Base-by-base conservation (phyloP, 495 filamentous ascomycete species). In the Trichoderma reesei region DNA sequence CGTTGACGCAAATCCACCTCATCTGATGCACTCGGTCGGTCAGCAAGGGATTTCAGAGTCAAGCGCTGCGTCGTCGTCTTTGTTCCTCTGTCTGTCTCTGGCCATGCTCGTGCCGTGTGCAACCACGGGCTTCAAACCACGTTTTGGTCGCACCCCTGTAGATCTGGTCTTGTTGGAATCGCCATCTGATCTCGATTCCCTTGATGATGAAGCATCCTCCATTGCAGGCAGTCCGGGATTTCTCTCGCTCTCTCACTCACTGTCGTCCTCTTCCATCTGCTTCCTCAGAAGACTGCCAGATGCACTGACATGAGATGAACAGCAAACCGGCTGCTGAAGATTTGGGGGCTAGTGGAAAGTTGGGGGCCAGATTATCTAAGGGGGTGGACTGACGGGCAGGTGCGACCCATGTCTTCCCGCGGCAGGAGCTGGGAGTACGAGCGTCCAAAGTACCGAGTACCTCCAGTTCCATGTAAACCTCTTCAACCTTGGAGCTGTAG, bases 231-330 rank as follows among this genome's bases (percentile, higher is more conserved):
- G 8, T 4, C 44, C 44, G n/a, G 16, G 13, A 7, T 48, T 18
- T 48, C 7, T 48, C 1, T n/a, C n/a, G n/a, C n/a, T n/a, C n/a
- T n/a, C n/a, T n/a, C n/a, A n/a, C n/a, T n/a, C n/a, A n/a, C n/a
- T n/a, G n/a, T n/a, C n/a, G n/a, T n/a, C n/a, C n/a, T n/a, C n/a
- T n/a, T n/a, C n/a, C n/a, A n/a, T n/a, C n/a, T n/a, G n/a, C n/a
- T n/a, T n/a, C n/a, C n/a, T n/a, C n/a, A n/a, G n/a, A n/a, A n/a
- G n/a, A n/a, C n/a, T n/a, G n/a, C n/a, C n/a, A n/a, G n/a, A n/a
- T n/a, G n/a, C n/a, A n/a, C n/a, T n/a, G n/a, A 48, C 44, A n/a
- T 48, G 44, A 48, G 44, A 48, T 48, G 44, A 48, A n/a, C 16
- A n/a, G n/a, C 44, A 16, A 48, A 48, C 16, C 20, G 44, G 44